phyloP scores from a whole-genome alignment of 164 flowering plant species.

The grape (Vitis vinifera) region ASM3070453v1 NC_081821.1:5135001-5135500 shows the following conservation, averaged over 20 bases:
- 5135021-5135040: slow-evolving; percentile 14
- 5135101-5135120: neutral
- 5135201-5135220: slow-evolving; percentile 16
- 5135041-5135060: slow-evolving; percentile 3
- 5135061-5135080: slow-evolving; percentile 4
- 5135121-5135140: slow-evolving; percentile 9
- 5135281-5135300: slow-evolving; percentile 22
- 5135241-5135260: slow-evolving; percentile 27
- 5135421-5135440: slow-evolving; percentile 9
- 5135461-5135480: too few species aligned
- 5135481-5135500: too few species aligned
- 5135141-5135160: slow-evolving; percentile 18
- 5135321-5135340: slow-evolving; percentile 18
- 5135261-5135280: slow-evolving; percentile 6
- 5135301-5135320: slow-evolving; percentile 18
- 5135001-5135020: slow-evolving; percentile 24
- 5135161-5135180: slow-evolving; percentile 19
- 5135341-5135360: slow-evolving; percentile 5
- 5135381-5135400: slow-evolving; percentile 15
- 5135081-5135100: slow-evolving; percentile 1
- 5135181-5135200: slow-evolving; percentile 20
- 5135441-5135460: neutral
- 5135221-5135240: slow-evolving; percentile 9
- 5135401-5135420: slow-evolving; percentile 8
- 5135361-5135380: slow-evolving; percentile 11